Percentiles rank a stretch among this genome's conserved stretches.
Conservation (phyloP, 2,329 filamentous ascomycete genomes). For the Stagonosporopsis tanaceti region DNA sequence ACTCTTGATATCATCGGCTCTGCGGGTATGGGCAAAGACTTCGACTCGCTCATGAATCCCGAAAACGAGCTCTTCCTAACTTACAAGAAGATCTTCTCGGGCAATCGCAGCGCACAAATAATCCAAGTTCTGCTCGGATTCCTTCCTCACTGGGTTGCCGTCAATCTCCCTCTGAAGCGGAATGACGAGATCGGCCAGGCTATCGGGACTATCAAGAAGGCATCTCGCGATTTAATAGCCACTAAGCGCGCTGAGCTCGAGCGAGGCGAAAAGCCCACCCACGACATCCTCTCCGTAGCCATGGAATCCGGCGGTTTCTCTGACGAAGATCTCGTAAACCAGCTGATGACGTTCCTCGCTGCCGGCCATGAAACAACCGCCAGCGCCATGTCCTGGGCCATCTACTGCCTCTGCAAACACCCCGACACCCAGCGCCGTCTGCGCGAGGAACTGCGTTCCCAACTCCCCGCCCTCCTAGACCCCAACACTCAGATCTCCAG, state of each 20-base stretch:
- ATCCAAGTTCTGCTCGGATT: slow-evolving; percentile 68
- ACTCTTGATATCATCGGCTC: slow-evolving; percentile 67
- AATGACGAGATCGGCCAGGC: slow-evolving; percentile 61
- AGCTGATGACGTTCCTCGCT: slow-evolving; percentile 89
- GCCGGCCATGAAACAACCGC: slow-evolving; percentile 70
- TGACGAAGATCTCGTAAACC: slow-evolving; percentile 83
- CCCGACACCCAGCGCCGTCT: slow-evolving; percentile 59
- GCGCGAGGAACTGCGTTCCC: slow-evolving; percentile 59
- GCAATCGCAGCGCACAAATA: slow-evolving; percentile 59
- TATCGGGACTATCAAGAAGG: slow-evolving; percentile 58
- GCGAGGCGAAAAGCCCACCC: slow-evolving; percentile 56
- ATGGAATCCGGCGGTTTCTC: slow-evolving; percentile 77
- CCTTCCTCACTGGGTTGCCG: slow-evolving; percentile 69
- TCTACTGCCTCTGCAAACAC: slow-evolving; percentile 61
- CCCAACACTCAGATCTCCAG: slow-evolving; percentile 56
- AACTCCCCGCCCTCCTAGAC: slow-evolving; percentile 54
- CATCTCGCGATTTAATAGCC: slow-evolving; percentile 73
- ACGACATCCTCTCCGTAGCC: slow-evolving; percentile 83
- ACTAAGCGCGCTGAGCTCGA: slow-evolving; percentile 70
- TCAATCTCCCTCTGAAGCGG: slow-evolving; percentile 70
- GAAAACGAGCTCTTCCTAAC: slow-evolving; percentile 61
- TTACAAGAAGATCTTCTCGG: slow-evolving; percentile 61
- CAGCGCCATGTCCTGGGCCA: slow-evolving; percentile 61
- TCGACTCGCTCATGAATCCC: slow-evolving; percentile 60
- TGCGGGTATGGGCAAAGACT: slow-evolving; percentile 65